Base-by-base conservation (phyloP, 2,329 filamentous ascomycete genomes). In the Tolypocladium pustulatum region DNA sequence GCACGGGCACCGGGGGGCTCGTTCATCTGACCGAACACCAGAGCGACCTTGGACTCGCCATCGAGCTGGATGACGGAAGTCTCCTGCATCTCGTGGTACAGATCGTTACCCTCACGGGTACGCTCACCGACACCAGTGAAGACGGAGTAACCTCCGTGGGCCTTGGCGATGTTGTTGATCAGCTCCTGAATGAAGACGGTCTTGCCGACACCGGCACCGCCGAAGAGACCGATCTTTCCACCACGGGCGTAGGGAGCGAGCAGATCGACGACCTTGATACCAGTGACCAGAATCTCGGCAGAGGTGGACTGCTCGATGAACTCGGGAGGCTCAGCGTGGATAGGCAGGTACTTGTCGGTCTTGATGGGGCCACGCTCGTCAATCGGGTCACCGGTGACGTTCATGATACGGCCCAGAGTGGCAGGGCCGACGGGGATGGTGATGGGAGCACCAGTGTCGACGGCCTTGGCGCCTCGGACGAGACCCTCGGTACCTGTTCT, bases 1-100 rank as follows among this genome's bases (percentile, higher is more conserved):
- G 94, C 94, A 91, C 94, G 94, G 75, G 94, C 94, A 85, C 94
- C 94, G 65, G 94, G 94, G 77, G 94, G 94, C 84, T 99, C 94
- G 87, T 99, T 99, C 94, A 99, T 99, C 85, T 99, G 94, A 85
- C 94, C 94, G 82, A 99, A 99, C 69, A 99, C 94, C 69, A 99
- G 83, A 65, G 94, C 91, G 83, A 97, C 94, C 89, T 99, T 99
- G 78, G 94, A 97, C 73, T 97, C 93, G 79, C 94, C 94, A 67
- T 99, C 94, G 68, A 99, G 91, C 80, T 99, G 87, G 80, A 99
- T 99, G 85, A 99, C 94, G 75, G 90, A 91, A 69, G 94, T 99
- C 83, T 99, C 93, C 85, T 97, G 94, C 94, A 99, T 99, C 87
- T 99, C 94, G 83, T 99, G 93, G 89, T 99, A 99, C 85, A 99